Percentiles rank a stretch among this genome's conserved stretches.
Conservation (phyloP, 208 protist species). For the Polymyxa betae region DNA sequence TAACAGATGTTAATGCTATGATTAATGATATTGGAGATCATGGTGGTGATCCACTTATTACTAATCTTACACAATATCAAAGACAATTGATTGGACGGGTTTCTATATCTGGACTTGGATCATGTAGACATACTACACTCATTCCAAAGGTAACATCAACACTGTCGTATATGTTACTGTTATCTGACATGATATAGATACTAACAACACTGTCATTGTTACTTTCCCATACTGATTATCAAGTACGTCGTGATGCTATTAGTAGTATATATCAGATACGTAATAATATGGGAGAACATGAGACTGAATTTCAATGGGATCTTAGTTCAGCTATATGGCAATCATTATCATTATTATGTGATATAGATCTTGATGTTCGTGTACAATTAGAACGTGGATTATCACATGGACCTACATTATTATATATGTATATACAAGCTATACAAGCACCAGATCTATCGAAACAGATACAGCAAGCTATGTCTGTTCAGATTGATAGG, state of each 20-base stretch:
- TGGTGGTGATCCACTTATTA: not conserved
- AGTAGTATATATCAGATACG: not conserved
- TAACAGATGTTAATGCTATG: not conserved
- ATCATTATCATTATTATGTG: not conserved
- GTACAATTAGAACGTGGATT: not conserved
- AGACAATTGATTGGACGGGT: not conserved
- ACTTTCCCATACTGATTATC: not conserved
- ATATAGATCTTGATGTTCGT: not conserved
- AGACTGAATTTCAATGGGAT: not conserved
- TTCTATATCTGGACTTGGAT: not conserved
- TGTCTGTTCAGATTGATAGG: not conserved
- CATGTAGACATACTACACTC: not conserved
- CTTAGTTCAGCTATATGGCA: not conserved
- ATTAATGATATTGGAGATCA: not conserved
- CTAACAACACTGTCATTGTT: not conserved
- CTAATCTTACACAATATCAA: not conserved
- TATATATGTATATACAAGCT: not conserved
- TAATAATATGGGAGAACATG: not conserved
- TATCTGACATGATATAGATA: not conserved
- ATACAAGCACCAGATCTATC: not conserved
- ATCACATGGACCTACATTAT: not conserved
- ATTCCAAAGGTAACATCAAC: not conserved
- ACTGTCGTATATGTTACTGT: not conserved
- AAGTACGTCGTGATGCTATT: conserved; percentile 17
- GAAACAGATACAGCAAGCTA: not conserved